Conservation (phyloP, 2,329 filamentous ascomycete genomes). For the Epichloe glyceriae region DNA sequence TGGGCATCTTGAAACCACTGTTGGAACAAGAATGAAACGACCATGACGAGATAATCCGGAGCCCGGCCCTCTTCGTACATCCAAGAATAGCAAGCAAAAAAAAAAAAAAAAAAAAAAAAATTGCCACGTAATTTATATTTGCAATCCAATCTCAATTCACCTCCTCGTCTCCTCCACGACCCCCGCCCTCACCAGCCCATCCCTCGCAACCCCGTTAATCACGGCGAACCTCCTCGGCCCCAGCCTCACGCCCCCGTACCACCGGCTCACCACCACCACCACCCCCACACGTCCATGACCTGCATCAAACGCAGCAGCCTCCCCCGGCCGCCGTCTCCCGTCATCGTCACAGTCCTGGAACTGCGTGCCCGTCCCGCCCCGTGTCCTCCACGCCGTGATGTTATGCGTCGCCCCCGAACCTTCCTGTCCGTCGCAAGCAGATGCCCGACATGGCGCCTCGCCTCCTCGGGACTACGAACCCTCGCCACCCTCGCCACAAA, state of each 20-base stretch:
- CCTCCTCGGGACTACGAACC: conserved; percentile 50
- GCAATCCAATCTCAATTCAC: too few species aligned
- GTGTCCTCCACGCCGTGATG: conserved; percentile 87
- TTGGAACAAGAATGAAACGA: conserved; percentile 22
- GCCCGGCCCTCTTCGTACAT: not conserved
- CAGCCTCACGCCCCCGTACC: conserved; percentile 86
- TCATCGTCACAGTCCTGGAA: conserved; percentile 95
- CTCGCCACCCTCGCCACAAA: conserved; percentile 69
- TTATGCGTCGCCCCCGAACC: conserved; percentile 86
- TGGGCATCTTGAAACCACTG: conserved; percentile 52
- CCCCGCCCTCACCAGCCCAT: conserved; percentile 68
- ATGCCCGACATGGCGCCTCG: conserved; percentile 57
- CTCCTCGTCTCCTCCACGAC: conserved; percentile 37
- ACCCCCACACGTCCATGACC: conserved; percentile 84
- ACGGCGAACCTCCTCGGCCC: conserved; percentile 82
- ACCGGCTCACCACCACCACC: conserved; percentile 84
- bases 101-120: not conserved
- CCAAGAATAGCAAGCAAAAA: too few species aligned
- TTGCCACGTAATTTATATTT: not conserved
- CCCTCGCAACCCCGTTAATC: conserved; percentile 76
- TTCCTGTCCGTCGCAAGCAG: conserved; percentile 74
- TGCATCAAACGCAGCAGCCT: conserved; percentile 83
- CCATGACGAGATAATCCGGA: not conserved
- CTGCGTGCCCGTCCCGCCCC: conserved; percentile 25
- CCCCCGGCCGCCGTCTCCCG: conserved; percentile 84